phyloP scores from a whole-genome alignment of 495 filamentous ascomycete genomes.

The Aspergillus conjunctus region DNA sequence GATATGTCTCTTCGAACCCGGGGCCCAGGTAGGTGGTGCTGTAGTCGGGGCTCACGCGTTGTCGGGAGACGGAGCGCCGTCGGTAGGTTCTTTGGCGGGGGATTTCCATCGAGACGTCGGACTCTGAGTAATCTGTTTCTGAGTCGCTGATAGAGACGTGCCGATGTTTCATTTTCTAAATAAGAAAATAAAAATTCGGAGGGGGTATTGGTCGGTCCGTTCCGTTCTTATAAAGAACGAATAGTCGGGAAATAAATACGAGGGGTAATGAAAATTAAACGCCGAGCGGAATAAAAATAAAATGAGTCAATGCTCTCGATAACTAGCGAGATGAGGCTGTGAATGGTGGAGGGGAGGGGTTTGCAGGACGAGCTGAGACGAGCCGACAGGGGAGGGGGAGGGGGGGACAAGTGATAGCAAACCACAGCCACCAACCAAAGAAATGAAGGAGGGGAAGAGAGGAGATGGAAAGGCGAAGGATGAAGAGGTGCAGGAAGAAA shows the following conservation, averaged over 20 bases:
- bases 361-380: neutral
- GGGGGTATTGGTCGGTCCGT: neutral
- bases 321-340: neutral
- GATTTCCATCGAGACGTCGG: conserved; percentile 39
- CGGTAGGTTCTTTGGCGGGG: conserved; percentile 28
- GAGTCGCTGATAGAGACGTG: conserved; percentile 30
- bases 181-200: neutral
- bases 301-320: conserved; percentile 4
- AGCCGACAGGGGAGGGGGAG: neutral
- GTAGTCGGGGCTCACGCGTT: conserved; percentile 30
- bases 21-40: conserved; percentile 29
- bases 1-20: conserved; percentile 26
- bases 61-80: conserved; percentile 44
- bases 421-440: conserved; percentile 16
- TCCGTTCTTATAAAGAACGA: neutral
- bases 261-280: neutral
- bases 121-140: conserved; percentile 45
- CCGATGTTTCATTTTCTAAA: conserved; percentile 19
- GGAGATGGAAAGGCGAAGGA: conserved; percentile 1
- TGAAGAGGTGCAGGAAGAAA: conserved; percentile 14
- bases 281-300: neutral
- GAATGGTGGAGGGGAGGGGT: neutral
- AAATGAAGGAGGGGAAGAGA: conserved; percentile 8
- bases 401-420: neutral
- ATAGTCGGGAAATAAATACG: neutral